Evolutionary conservation across 1,284 basidiomycete genomes (phyloP).

Genomic region (Mycena sp.): DNA sequence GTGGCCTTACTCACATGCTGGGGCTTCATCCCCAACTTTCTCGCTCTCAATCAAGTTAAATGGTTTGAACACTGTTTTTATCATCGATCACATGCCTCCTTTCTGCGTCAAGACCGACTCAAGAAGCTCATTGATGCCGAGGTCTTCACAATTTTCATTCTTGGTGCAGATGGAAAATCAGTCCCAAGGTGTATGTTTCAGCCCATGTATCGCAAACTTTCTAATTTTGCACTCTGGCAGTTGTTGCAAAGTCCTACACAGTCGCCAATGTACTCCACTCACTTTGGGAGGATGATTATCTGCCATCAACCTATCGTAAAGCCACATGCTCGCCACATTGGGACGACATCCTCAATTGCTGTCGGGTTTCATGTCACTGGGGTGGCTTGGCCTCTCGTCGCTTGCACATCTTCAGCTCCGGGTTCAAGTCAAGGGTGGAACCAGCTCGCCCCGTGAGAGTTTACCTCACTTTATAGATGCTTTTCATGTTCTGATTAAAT

Average conservation of each 20-base stretch:
- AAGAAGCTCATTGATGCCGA: background rate
- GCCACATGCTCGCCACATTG: too few species aligned
- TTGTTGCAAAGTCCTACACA: background rate
- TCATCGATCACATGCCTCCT: slow-evolving; percentile 4
- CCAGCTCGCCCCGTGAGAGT: too few species aligned
- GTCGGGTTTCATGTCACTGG: too few species aligned
- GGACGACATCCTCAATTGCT: too few species aligned
- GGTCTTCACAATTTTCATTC: slow-evolving; percentile 6
- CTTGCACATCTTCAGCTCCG: too few species aligned
- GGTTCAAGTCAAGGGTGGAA: too few species aligned
- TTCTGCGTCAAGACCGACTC: slow-evolving; percentile 6
- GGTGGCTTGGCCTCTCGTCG: too few species aligned
- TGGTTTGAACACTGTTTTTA: slow-evolving; percentile 5
- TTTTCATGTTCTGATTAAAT: background rate
- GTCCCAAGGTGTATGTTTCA: background rate
- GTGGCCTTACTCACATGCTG: background rate
- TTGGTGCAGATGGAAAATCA: background rate
- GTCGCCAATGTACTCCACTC: too few species aligned
- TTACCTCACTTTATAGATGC: background rate
- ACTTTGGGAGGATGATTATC: too few species aligned
- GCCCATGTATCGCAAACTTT: background rate
- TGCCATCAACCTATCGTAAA: too few species aligned
- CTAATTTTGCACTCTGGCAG: background rate
- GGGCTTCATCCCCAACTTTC: background rate
- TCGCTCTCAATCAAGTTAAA: background rate